Evolutionary conservation across 139 green algal genomes (phyloP), one percentile per base, ranked within the genome.

Genomic region (Ulvella scutata): DNA sequence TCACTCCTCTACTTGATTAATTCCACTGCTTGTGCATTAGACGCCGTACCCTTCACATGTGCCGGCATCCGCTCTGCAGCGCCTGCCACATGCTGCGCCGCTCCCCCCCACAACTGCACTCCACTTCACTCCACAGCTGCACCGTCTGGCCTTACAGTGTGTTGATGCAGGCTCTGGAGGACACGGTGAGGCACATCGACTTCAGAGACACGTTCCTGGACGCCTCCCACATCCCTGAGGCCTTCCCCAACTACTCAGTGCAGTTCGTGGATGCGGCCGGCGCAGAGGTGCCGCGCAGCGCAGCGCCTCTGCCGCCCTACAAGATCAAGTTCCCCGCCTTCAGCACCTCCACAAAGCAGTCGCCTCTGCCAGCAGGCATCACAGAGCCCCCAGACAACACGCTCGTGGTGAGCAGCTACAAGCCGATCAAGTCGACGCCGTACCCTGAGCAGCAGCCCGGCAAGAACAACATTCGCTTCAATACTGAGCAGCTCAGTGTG

Each of bases 201-300:
- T 85, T 86, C 72, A 74, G 79, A 79, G 94, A 99, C 84, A 99
- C 94, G 0, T 99, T 99, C 85, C 83, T 97, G 43, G 88, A 97
- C 72, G 81, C 78, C 23, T 72, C 91, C 26, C 94, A 99, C 82
- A 43, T 98, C 73, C 74, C 76, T 2, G 85, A 94, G 35, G 86
- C 76, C 60, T 99, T 99, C 81, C 91, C 92, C 2, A 83, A 85
- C 3, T 85, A 89, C 51, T 73, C 91, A 37, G 79, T 94, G 9
- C 72, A 83, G 40, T 78, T 90, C 31, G 28, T 76, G 3, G 75
- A 86, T 72, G 39, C 20, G 74, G 43, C 28, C 72, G 60, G 72
- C 17, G 36, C 34, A 28, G 3, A 76, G 67, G 43, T 38, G 3
- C 36, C 20, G 26, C 67, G 43, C 37, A 51, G 72, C 1, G 62